Evolutionary conservation across 305 asterid species (phyloP), one percentile per base, ranked within the genome.

Genomic region (Rubia occidens): DNA sequence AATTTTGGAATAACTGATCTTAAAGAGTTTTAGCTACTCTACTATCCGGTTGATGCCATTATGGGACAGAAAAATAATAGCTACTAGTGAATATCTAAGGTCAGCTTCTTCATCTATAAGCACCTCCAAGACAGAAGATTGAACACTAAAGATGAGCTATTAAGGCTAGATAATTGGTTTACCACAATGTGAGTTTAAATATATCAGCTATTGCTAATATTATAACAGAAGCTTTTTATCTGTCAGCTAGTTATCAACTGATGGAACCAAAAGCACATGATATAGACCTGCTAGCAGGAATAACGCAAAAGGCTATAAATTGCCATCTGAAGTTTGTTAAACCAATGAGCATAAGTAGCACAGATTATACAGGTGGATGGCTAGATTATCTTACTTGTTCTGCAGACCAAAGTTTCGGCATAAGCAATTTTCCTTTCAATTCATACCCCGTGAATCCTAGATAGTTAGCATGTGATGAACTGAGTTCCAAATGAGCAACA

Each of bases 371-470:
- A 40, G 24, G 66, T 54, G 6, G 60, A 21, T 24, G 40, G 26
- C 51, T 40, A 65, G 59, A 65, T 40, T 42, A 63, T 44, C 68
- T 76, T 86, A 93, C 98, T 70, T 84, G 90, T 82, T 93, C 98
- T 72, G 98, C 97, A 71, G 85, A 80, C 98, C 98, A 93, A 70
- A 90, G 89, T 81, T 84, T 88, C 59, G 98, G 98, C 82, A 66
- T 76, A 75, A 78, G 81, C 85, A 90, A 67, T 78, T 79, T 85
- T 74, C 97, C 96, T 62, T 56, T 81, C 67, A 93, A 91, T 59
- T 78, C 80, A 78, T 88, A 85, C 64, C 97, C 98, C 42, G 78
- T 71, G 83, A 90, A 93, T 67, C 98, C 98, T 75, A 85, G 84
- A 79, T 70, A 66, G 71, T 75, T 73, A 75, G 87, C 86, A 75